These are phyloP conservation scores for Aspergillus fijiensis DNA, from an alignment of 2,329 filamentous ascomycete genomes.

Conservation along the genomic window DNA sequence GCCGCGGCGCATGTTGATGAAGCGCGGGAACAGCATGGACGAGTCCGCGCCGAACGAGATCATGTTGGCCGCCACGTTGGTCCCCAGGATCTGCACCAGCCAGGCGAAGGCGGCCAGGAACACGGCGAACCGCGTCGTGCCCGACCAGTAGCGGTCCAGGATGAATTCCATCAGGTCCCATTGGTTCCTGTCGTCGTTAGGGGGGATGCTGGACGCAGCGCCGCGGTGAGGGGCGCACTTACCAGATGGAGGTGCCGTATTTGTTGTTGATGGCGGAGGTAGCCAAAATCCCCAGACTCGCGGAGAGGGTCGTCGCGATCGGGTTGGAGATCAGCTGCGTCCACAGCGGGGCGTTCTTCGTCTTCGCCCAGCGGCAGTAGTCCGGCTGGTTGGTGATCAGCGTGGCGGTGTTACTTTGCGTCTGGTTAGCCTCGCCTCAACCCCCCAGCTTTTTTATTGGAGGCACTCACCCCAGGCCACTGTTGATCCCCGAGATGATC, in stretches of 20 bases:
- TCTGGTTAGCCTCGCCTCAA: neutral
- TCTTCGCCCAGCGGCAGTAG: slow-evolving; percentile 40
- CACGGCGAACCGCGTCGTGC: slow-evolving; percentile 38
- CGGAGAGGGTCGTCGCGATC: slow-evolving; percentile 43
- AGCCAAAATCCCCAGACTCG: slow-evolving; percentile 46
- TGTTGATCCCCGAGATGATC: slow-evolving; percentile 43
- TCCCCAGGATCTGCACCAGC: slow-evolving; percentile 38
- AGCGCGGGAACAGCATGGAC: slow-evolving; percentile 49
- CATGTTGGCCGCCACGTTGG: slow-evolving; percentile 41
- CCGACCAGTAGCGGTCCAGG: slow-evolving; percentile 32
- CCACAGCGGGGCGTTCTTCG: slow-evolving; percentile 41
- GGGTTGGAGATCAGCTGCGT: slow-evolving; percentile 44
- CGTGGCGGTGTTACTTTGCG: slow-evolving; percentile 32
- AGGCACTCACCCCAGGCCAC: slow-evolving; percentile 31
- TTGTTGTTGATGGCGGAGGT: slow-evolving; percentile 47
- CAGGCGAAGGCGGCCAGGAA: slow-evolving; percentile 41
- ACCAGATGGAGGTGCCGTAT: slow-evolving; percentile 37
- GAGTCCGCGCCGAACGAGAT: slow-evolving; percentile 38
- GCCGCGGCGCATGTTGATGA: slow-evolving; percentile 55
- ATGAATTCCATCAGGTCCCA: slow-evolving; percentile 35
- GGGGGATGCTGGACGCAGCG: neutral
- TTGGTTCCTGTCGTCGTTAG: slow-evolving; percentile 24
- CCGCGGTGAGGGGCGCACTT: neutral
- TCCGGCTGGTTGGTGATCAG: slow-evolving; percentile 48
- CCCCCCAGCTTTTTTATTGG: neutral